Base-by-base conservation (phyloP, 2,329 filamentous ascomycete species). In the Lojkania enalia region DNA sequence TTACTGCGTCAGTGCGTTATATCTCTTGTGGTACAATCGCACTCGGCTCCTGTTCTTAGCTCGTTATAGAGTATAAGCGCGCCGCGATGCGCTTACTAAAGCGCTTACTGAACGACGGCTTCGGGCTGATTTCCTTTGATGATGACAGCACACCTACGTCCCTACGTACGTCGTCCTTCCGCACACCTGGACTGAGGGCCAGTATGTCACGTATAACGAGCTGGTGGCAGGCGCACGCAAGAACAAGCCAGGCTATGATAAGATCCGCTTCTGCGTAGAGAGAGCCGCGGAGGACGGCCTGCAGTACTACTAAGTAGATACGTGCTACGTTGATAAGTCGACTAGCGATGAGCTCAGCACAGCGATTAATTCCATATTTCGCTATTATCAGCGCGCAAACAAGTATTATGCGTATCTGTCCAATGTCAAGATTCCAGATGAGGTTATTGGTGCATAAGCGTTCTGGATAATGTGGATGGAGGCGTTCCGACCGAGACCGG, bases 121-220 rank as follows among this genome's bases (percentile, higher is more conserved):
- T 36, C 33, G 14, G 18, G 30, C 33, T 37, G 20, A 7, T 9
- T 16, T 33, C 30, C 18, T 14, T 36, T 19, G 40, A 13, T 29
- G 20, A 36, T 13, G 14, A 44, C 35, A 36, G n/a, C n/a, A n/a
- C n/a, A n/a, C n/a, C n/a, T n/a, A 42, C 30, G 27, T 37, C 18
- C 42, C 42, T 18, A n/a, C 5, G 7, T 49, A 49, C 29, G 47
- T 38, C 9, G 43, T 49, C 20, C 39, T 49, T 12, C 46, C 47
- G 13, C 47, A 49, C 29, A 49, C 47, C 1, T 46, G 43, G 47
- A 35, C 29, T 5, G 23, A 35, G n/a, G 37, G 27, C 7, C 39
- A 43, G 13, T 39, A 47, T 33, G 39, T 47, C 25, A 38, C 31
- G 1, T 38, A 25, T 14, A 20, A 39, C 9, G 39, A 47, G 14